A percentile compares a stretch with the other conserved stretches of the same genome.
Evolutionary conservation across 2,329 filamentous ascomycete species (phyloP).

Genomic region (Canariomyces notabilis): DNA sequence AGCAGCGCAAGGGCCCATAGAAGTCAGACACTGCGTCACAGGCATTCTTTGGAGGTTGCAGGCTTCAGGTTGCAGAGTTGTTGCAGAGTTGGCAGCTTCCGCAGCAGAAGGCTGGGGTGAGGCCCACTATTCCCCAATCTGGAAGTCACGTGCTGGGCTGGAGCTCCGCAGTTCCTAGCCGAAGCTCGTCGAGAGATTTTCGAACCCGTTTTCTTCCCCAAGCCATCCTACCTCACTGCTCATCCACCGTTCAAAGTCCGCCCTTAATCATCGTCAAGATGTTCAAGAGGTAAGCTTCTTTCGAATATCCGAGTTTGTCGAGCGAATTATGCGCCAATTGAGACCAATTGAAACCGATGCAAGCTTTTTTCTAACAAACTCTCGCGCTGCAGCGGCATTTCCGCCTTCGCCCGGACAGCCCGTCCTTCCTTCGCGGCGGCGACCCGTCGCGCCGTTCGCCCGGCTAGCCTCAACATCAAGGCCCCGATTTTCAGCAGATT

Average conservation of each 20-base stretch:
- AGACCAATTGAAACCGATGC: slow-evolving; percentile 45
- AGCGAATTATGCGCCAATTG: slow-evolving; percentile 10
- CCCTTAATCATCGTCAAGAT: slow-evolving; percentile 69
- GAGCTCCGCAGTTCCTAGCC: slow-evolving; percentile 28
- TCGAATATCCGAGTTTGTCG: slow-evolving; percentile 2
- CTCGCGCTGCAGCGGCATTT: slow-evolving; percentile 55
- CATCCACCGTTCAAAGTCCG: slow-evolving; percentile 38
- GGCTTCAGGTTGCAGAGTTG: no score
- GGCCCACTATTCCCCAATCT: slow-evolving; percentile 18
- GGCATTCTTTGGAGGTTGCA: not conserved
- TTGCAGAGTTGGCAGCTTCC: no score
- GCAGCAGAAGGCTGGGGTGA: slow-evolving; percentile 5
- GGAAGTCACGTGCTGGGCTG: slow-evolving; percentile 23
- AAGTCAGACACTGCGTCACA: not conserved
- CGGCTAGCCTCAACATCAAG: slow-evolving; percentile 52
- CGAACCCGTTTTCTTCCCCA: slow-evolving; percentile 28
- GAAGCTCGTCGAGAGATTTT: slow-evolving; percentile 30
- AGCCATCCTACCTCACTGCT: slow-evolving; percentile 23
- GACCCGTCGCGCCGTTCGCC: slow-evolving; percentile 53
- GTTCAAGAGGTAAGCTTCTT: slow-evolving; percentile 69
- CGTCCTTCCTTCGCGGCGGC: slow-evolving; percentile 56
- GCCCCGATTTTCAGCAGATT: slow-evolving; percentile 52
- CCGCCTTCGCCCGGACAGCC: slow-evolving; percentile 58
- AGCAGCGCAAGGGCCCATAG: no score
- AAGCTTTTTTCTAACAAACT: slow-evolving; percentile 25